A percentile compares a stretch with the other conserved stretches of the same genome.
phyloP scores from a whole-genome alignment of 2,329 filamentous ascomycete species.

The Aspergillus viridinutans region DNA sequence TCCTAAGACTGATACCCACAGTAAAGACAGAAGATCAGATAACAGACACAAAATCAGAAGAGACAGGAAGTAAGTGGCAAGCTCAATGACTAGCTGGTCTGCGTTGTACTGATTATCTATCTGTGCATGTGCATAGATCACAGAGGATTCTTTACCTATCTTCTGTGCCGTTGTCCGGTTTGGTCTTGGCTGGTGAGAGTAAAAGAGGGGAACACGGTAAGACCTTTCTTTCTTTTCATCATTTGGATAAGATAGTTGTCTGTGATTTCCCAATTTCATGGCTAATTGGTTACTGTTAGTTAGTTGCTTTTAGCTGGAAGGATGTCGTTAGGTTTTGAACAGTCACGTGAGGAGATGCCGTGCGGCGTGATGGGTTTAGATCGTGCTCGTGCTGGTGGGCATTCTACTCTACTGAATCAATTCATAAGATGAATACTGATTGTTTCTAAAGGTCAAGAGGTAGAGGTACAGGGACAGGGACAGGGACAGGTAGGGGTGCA shows the following conservation, averaged over 20 bases:
- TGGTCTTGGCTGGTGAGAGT: neutral
- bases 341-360: slow-evolving; percentile 14
- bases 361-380: neutral
- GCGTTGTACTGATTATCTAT: neutral
- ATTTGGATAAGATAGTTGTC: too few species aligned
- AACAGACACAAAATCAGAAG: too few species aligned
- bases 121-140: too few species aligned
- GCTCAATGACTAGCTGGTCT: too few species aligned
- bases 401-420: neutral
- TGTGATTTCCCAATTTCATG: too few species aligned
- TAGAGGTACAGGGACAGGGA: neutral
- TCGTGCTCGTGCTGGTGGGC: neutral
- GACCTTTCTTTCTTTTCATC: too few species aligned
- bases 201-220: neutral
- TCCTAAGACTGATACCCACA: neutral
- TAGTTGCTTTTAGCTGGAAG: neutral
- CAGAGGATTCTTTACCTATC: too few species aligned
- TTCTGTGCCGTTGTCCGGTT: too few species aligned
- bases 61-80: too few species aligned
- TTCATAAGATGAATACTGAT: too few species aligned
- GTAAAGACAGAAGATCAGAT: too few species aligned
- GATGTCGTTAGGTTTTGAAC: slow-evolving; percentile 10
- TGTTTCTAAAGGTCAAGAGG: neutral
- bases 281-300: neutral
- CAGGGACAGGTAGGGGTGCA: neutral